Base-by-base conservation (phyloP, 257 asterid species). In the Euphrasia confusa region DNA sequence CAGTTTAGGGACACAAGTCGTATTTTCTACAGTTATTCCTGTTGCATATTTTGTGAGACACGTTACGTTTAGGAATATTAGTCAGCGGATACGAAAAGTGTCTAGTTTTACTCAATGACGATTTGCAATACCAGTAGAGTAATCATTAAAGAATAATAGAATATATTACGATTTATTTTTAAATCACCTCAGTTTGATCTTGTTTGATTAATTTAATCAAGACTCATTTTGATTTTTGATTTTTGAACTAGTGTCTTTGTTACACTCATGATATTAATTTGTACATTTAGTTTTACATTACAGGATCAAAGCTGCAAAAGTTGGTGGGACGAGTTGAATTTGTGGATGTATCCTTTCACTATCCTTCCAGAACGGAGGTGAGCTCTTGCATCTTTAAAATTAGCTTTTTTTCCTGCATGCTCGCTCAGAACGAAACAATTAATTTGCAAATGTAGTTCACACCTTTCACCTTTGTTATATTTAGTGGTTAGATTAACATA, bases 311-410 rank as follows among this genome's bases (percentile, higher is more conserved):
- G 81, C 75, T 89, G 79, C 82, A 78, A 68, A 81, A 87, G 69
- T 71, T 93, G 83, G 68, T 68, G 17, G 99, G 97, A 58, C 80
- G 65, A 64, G 77, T 93, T 72, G 87, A 87, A 71, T 89, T 89
- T 77, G 67, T 53, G 64, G 82, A 81, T 64, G 85, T 89, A 48
- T 65, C 85, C 58, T 93, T 89, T 75, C 71, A 77, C 79, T 93
- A 89, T 69, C 88, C 91, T 79, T 80, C 94, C 60, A 84, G 99
- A 78, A 50, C 80, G 61, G 68, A 60, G 81, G 96, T 89, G 81
- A 67, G 82, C 60, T 61, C 71, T 24, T 63, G 28, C 35, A 48
- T 47, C 18, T 3, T 42, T 60, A 28, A 9, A 13, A 56, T 55
- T 45, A 14, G 26, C 26, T 39, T 30, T 10, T 48, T 1, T 21